Base-by-base conservation (phyloP, 805 yeast species). In the Suhomyces sp. region DNA sequence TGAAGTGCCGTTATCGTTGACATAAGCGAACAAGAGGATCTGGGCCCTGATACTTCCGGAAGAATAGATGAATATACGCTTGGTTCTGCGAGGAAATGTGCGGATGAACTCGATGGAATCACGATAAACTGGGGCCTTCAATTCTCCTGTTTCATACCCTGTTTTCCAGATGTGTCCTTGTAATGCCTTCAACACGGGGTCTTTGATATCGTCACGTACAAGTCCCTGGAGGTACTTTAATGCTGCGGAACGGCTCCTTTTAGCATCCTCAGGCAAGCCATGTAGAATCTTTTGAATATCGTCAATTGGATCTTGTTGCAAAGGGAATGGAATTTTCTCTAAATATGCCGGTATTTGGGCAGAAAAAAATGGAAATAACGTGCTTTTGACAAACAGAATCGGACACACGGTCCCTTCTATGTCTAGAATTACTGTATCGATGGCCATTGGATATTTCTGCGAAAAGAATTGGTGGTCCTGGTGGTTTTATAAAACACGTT, bases 391-490 rank as follows among this genome's bases (percentile, higher is more conserved):
- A 53, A 90, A 90, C 1, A 90, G 72, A 14, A 90, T 88, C 3
- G 96, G 90, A 53, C 97, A 90, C 19, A 90, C 79, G 0, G 97
- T 90, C 12, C 98, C 98, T 54, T 90, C 98, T 22, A 88, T 87
- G 47, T 87, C 95, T 5, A 88, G 67, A 2, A 83, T 56, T 7
- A 76, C 33, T 6, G 41, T 35, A 12, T 33, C 25, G 19, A 40
- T 34, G 2, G 33, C 10, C 33, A 31, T 31, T 6, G 6, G n/a
- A n/a, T n/a, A n/a, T n/a, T n/a, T n/a, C n/a, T n/a, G n/a, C n/a
- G n/a, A n/a, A n/a, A n/a, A n/a, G n/a, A n/a, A n/a, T n/a, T 12
- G 28, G 10, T 23, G 23, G 23, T 20, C 23, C 23, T 20, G n/a
- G n/a, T n/a, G n/a, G n/a, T n/a, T n/a, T n/a, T n/a, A n/a, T n/a